phyloP scores from a whole-genome alignment of 2,329 filamentous ascomycete species.

The Aspergillus arachidicola region DNA sequence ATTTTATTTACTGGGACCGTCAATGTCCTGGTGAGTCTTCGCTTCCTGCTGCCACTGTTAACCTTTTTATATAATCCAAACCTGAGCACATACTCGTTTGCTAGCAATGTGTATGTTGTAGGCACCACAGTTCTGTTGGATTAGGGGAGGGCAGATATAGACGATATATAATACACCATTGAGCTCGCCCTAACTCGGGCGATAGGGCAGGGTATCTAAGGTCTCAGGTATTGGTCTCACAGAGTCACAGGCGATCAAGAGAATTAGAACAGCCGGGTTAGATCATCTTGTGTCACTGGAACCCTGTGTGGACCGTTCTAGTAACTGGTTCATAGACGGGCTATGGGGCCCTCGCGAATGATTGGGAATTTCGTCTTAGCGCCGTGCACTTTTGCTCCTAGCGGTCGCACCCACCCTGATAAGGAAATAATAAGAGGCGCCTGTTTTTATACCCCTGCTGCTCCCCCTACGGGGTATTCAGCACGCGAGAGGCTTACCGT shows the following conservation, averaged over 20 bases:
- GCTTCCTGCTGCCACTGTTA: neutral
- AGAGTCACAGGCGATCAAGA: neutral
- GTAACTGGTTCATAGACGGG: neutral
- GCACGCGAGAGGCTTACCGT: no score
- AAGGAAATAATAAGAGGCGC: no score
- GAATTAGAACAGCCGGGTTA: no score
- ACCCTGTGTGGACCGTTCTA: no score
- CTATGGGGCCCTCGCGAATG: neutral
- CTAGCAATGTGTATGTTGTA: neutral
- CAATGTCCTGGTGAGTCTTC: neutral
- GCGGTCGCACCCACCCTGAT: no score
- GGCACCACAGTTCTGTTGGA: neutral
- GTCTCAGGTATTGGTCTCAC: neutral
- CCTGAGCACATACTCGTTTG: neutral
- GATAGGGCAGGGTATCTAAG: neutral
- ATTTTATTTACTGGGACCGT: neutral
- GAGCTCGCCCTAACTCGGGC: neutral
- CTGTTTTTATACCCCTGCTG: no score
- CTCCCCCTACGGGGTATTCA: no score
- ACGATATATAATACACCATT: neutral
- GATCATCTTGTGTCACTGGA: no score
- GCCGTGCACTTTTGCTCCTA: no score
- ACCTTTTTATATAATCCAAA: neutral
- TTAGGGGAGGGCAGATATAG: neutral
- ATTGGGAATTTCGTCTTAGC: no score